Conservation (phyloP, 495 filamentous ascomycete species). For the Talaromyces adpressus region DNA sequence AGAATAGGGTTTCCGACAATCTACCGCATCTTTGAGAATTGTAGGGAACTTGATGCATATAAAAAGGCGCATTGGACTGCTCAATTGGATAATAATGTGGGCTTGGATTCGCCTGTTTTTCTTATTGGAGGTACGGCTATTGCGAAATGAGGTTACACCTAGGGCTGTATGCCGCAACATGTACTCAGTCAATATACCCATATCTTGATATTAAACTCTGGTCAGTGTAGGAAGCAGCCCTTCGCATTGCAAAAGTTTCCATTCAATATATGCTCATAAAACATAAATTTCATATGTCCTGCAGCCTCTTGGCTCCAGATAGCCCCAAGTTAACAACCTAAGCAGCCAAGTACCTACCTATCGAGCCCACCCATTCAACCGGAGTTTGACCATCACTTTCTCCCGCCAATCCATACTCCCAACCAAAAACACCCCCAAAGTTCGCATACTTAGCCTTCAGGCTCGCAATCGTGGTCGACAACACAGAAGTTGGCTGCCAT, state of each 20-base stretch:
- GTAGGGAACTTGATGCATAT: neutral
- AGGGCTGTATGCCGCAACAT: neutral
- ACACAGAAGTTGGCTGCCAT: constrained; percentile 27
- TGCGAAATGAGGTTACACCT: neutral
- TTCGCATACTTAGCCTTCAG: constrained; percentile 33
- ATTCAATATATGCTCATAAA: neutral
- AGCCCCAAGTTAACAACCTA: neutral
- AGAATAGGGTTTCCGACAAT: neutral
- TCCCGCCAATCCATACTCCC: constrained; percentile 46
- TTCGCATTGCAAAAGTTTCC: no score
- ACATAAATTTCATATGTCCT: neutral
- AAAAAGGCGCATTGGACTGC: constrained; percentile 1
- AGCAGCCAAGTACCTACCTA: neutral
- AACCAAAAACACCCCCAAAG: constrained; percentile 64
- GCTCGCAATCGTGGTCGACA: constrained; percentile 21
- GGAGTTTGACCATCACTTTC: constrained; percentile 1
- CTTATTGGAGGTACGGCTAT: neutral
- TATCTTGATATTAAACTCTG: no score
- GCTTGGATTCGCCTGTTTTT: neutral
- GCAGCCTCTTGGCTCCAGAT: neutral
- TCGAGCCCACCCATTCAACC: neutral
- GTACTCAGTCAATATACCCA: neutral
- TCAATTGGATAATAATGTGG: neutral
- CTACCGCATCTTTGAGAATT: neutral
- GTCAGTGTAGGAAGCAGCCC: no score